Evolutionary conservation across 768 basidiomycete species (phyloP).

Genomic region (Boletus rex-veris): DNA sequence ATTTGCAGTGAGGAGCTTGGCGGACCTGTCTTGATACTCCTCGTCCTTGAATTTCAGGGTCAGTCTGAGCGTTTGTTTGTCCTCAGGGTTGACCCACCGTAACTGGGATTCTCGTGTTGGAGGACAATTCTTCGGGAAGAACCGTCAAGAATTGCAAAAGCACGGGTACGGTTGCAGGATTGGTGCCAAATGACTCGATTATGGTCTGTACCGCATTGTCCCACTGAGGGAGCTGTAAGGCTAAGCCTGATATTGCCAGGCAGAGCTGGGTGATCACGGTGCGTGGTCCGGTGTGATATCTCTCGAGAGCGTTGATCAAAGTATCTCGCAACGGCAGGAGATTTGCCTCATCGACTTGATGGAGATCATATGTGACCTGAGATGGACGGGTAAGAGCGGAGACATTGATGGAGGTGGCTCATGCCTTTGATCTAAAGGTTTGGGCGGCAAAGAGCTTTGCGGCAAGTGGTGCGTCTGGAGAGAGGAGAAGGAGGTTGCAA

Average conservation of each 20-base stretch:
- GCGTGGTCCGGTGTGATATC: conserved; percentile 72
- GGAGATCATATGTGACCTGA: conserved; percentile 93
- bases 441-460: conserved; percentile 95
- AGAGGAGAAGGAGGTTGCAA: conserved; percentile 86
- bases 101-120: conserved; percentile 83
- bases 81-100: conserved; percentile 55
- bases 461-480: conserved; percentile 69
- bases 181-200: conserved; percentile 82
- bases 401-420: conserved; percentile 24
- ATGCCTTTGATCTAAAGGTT: conserved; percentile 90
- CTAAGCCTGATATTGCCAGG: conserved; percentile 85
- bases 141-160: conserved; percentile 87
- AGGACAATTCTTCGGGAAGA: conserved; percentile 83
- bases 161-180: conserved; percentile 78
- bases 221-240: conserved; percentile 88
- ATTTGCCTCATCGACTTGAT: conserved; percentile 75
- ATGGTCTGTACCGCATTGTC: conserved; percentile 72
- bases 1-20: conserved; percentile 62
- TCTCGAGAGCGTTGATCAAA: conserved; percentile 69
- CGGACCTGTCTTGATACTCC: conserved; percentile 63
- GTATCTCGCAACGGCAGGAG: conserved; percentile 84
- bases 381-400: conserved; percentile 32
- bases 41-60: conserved; percentile 52
- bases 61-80: conserved; percentile 1
- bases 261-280: conserved; percentile 87